Conservation (phyloP, 2,329 filamentous ascomycete genomes). For the Aspergillus hortae region DNA sequence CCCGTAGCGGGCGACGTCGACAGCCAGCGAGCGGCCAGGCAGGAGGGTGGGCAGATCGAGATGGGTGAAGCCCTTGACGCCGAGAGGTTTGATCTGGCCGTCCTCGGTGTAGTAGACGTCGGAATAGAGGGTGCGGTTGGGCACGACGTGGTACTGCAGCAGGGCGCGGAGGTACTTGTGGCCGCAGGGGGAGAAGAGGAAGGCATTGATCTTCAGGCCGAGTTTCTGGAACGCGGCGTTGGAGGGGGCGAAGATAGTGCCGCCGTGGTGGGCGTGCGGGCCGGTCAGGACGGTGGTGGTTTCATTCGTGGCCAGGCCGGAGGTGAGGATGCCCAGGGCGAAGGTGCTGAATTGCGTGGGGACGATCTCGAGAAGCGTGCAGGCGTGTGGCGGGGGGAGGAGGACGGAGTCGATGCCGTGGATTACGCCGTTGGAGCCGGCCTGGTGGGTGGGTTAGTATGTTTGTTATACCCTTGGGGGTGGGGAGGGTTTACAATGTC, state of each 20-base stretch:
- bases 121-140: conserved; percentile 56
- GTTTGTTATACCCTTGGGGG: conserved; percentile 49
- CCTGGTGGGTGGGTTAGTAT: neutral
- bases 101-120: conserved; percentile 64
- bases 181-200: conserved; percentile 1
- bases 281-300: neutral
- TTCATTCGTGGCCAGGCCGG: neutral
- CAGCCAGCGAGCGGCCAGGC: conserved; percentile 59
- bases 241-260: conserved; percentile 6
- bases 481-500: conserved; percentile 69
- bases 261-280: neutral
- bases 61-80: conserved; percentile 38
- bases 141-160: conserved; percentile 5
- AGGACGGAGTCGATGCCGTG: conserved; percentile 3
- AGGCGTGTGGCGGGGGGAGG: neutral
- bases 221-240: conserved; percentile 4
- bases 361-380: neutral
- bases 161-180: conserved; percentile 2
- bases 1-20: conserved; percentile 69
- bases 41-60: conserved; percentile 70
- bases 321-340: neutral
- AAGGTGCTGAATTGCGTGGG: conserved; percentile 4
- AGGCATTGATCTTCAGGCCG: conserved; percentile 1
- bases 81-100: conserved; percentile 27
- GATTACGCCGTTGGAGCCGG: conserved; percentile 2